Conservation (phyloP, 208 protist genomes). For the Acanthamoeba divionensis region DNA sequence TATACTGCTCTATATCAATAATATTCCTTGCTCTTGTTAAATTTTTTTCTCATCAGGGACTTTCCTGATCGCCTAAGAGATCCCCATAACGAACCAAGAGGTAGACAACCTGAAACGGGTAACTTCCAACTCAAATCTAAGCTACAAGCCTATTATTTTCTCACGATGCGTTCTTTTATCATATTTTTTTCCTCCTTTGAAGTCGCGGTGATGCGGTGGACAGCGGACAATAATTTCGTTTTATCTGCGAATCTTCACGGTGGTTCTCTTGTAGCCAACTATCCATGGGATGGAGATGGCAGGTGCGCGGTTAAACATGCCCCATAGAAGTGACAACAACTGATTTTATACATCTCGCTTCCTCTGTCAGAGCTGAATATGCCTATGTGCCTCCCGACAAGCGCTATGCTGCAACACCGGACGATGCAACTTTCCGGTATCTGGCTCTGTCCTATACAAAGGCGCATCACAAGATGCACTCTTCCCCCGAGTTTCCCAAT, state of each 20-base stretch:
- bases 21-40: neutral
- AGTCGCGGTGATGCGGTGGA: conserved; percentile 65
- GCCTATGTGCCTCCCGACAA: neutral
- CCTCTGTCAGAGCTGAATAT: no score
- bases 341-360: no score
- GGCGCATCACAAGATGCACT: conserved; percentile 56
- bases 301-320: no score
- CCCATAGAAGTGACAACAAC: no score
- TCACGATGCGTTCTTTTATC: no score
- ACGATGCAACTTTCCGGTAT: conserved; percentile 53
- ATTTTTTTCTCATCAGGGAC: neutral
- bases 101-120: conserved; percentile 56
- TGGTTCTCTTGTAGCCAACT: conserved; percentile 67
- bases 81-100: conserved; percentile 55
- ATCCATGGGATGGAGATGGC: conserved; percentile 65
- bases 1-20: neutral
- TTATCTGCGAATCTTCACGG: conserved; percentile 73
- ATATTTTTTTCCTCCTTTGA: no score
- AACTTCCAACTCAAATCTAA: neutral
- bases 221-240: conserved; percentile 56
- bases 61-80: neutral
- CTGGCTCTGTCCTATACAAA: conserved; percentile 58
- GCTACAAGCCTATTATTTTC: no score
- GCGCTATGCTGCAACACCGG: neutral
- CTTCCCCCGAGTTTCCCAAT: conserved; percentile 36